phyloP scores from a whole-genome alignment of 208 protist species.

The Endotrypanum monterogeii region DNA sequence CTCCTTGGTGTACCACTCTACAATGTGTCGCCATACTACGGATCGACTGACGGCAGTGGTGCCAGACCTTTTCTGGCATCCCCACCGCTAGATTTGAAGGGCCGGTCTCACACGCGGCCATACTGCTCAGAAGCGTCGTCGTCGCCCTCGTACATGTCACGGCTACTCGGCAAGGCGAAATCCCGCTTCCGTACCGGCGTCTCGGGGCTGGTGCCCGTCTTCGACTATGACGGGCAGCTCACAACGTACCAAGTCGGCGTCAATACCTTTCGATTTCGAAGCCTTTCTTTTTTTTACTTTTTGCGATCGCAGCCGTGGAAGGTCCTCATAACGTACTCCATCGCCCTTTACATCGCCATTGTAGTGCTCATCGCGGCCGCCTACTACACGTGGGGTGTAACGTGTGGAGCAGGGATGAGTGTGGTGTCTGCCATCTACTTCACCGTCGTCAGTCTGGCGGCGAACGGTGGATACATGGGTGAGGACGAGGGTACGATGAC shows the following conservation, averaged over 20 bases:
- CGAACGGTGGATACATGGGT: conserved; percentile 86
- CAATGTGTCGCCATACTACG: conserved; percentile 16
- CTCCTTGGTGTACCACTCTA: conserved; percentile 19
- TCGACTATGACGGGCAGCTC: conserved; percentile 70
- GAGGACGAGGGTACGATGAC: conserved; percentile 69
- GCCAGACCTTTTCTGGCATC: neutral
- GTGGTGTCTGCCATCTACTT: conserved; percentile 73
- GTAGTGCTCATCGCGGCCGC: conserved; percentile 46
- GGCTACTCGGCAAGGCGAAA: conserved; percentile 5
- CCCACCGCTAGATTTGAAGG: neutral
- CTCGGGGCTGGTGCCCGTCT: conserved; percentile 50
- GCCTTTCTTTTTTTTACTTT: conserved; percentile 66
- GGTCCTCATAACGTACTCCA: conserved; percentile 54
- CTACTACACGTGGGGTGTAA: conserved; percentile 63
- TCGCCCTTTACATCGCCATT: conserved; percentile 67
- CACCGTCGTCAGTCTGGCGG: conserved; percentile 78
- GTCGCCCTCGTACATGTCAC: conserved; percentile 7
- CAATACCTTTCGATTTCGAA: conserved; percentile 68
- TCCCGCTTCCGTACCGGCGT: conserved; percentile 12
- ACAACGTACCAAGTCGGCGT: conserved; percentile 64
- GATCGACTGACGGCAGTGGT: conserved; percentile 8
- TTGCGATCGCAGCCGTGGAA: conserved; percentile 66
- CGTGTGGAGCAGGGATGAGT: conserved; percentile 55
- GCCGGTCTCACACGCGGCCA: too few species aligned
- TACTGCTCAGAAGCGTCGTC: neutral